phyloP scores from a whole-genome alignment of 192 early-diverging fungal species.

The Gigaspora rosea region DNA sequence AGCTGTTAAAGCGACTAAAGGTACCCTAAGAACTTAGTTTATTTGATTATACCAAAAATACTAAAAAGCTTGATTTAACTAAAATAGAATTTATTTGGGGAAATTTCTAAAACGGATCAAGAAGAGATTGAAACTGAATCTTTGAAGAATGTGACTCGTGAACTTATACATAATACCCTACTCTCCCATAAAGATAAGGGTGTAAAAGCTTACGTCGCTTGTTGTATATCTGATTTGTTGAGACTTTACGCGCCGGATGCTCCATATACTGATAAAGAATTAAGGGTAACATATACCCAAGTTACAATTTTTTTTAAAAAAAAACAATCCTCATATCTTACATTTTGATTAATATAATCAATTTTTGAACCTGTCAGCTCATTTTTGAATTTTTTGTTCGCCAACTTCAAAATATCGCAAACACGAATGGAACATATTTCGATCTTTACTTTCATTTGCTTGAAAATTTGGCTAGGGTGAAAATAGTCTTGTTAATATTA shows the following conservation, averaged over 20 bases:
- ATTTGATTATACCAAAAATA: not conserved
- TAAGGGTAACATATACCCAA: slow-evolving; percentile 56
- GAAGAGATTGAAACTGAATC: slow-evolving; percentile 71
- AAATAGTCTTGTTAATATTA: slow-evolving; percentile 76
- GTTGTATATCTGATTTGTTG: slow-evolving; percentile 91
- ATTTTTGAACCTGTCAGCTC: slow-evolving; percentile 40
- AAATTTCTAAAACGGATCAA: slow-evolving; percentile 75
- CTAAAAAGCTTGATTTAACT: not conserved
- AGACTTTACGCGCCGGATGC: slow-evolving; percentile 92
- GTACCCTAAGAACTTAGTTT: slow-evolving; percentile 34
- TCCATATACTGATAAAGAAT: slow-evolving; percentile 77
- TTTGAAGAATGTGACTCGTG: slow-evolving; percentile 61
- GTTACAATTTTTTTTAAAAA: not conserved
- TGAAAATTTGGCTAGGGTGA: slow-evolving; percentile 85
- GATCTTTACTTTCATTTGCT: slow-evolving; percentile 80
- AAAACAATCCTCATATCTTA: not conserved
- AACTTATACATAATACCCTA: slow-evolving; percentile 69
- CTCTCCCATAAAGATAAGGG: slow-evolving; percentile 79
- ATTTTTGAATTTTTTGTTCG: slow-evolving; percentile 84
- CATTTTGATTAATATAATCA: not conserved
- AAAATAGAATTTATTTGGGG: slow-evolving; percentile 71
- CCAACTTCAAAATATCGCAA: slow-evolving; percentile 69
- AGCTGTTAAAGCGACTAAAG: slow-evolving; percentile 57
- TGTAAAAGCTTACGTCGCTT: slow-evolving; percentile 71
- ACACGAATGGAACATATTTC: slow-evolving; percentile 65